phyloP scores from a whole-genome alignment of 768 basidiomycete genomes.

The Mycena sanguinolenta region DNA sequence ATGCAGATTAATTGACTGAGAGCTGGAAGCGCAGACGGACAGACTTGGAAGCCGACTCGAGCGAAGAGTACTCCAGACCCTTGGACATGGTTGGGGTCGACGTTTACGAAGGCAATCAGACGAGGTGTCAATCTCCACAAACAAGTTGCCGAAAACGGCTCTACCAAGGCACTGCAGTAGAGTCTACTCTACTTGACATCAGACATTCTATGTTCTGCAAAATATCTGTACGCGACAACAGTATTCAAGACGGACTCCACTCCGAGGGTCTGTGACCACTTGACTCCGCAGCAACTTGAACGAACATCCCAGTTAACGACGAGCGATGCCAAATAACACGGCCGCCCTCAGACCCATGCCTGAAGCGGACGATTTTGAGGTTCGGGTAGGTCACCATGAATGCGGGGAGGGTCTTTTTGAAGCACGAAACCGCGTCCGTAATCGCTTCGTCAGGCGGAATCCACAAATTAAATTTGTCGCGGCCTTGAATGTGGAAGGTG shows the following conservation, averaged over 20 bases:
- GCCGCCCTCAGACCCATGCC: conserved; percentile 27
- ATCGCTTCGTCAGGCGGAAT: conserved; percentile 32
- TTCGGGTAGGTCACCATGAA: conserved; percentile 19
- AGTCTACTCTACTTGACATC: no score
- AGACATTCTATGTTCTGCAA: no score
- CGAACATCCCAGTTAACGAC: conserved; percentile 20
- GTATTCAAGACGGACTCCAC: no score
- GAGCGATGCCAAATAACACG: conserved; percentile 28
- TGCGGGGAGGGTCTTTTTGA: conserved; percentile 21
- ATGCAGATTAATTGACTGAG: not conserved
- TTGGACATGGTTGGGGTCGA: conserved; percentile 17
- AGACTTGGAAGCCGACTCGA: conserved; percentile 57
- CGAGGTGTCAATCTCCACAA: not conserved
- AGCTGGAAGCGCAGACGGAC: conserved; percentile 8
- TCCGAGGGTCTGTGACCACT: no score
- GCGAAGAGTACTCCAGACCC: conserved; percentile 53
- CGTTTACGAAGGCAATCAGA: not conserved
- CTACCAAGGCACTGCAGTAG: no score
- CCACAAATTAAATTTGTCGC: conserved; percentile 36
- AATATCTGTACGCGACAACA: no score
- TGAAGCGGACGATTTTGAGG: conserved; percentile 20
- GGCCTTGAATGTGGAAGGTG: conserved; percentile 31
- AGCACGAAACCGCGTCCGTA: conserved; percentile 30
- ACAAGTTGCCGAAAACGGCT: not conserved
- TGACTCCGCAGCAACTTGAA: conserved; percentile 12